Base-by-base conservation (phyloP, 768 basidiomycete genomes). In the Kwoniella botswanensis region DNA sequence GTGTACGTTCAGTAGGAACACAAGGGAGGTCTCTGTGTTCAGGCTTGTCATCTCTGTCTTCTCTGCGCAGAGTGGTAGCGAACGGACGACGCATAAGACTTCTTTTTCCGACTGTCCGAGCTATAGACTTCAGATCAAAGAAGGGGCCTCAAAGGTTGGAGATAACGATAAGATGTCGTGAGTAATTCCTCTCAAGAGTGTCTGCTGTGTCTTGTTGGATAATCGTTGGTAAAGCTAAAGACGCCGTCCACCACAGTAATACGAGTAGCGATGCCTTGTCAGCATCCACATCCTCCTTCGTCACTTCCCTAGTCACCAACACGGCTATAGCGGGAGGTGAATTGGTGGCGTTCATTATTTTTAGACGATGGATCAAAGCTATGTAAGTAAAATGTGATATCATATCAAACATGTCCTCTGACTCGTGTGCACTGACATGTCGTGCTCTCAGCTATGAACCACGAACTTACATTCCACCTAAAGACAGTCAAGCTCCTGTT, bases 261-360 rank as follows among this genome's bases (percentile, higher is more conserved):
- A 70, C 76, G 10, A 53, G 18, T 17, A 54, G 24, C 2, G 72
- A 73, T 42, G 80, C 80, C 1, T 41, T 64, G 4, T 65, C 75
- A 13, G 90, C 92, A 68, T 91, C 93, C 41, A 92, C 92, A 0
- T 74, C 86, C 54, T 90, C 92, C 11, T 98, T 98, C 81, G 82
- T 91, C 54, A 91, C 95, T 6, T 92, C 96, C 3, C 87, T 98
- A 56, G 88, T 89, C 18, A 90, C 94, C 86, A 98, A 98, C 80
- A 86, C 86, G 0, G 87, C 87, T 46, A 74, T 85, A 6, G 84
- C 81, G 0, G 84, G 82, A 18, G 86, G 84, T 6, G 91, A 95
- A 84, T 82, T 98, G 63, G 86, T 79, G 4, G 87, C 88, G 17
- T 98, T 97, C 85, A 91, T 94, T n/a, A 68, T 96, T 72, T 82